phyloP scores from a whole-genome alignment of 768 basidiomycete genomes.

The Lanmaoa pseudosensibilis region DNA sequence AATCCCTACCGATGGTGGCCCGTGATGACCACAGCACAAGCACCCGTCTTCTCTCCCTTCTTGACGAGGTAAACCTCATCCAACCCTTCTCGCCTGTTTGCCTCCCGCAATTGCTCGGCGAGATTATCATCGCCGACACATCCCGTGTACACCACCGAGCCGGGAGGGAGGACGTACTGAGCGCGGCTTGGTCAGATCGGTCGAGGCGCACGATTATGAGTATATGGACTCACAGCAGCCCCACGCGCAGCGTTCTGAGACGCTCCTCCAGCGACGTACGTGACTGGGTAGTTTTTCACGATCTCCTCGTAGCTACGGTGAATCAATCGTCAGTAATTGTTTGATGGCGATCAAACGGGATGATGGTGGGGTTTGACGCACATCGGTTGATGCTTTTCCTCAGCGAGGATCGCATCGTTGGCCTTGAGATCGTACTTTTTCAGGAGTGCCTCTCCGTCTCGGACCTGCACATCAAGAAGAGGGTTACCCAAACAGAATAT shows the following conservation, averaged over 20 bases:
- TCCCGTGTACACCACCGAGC: constrained; percentile 91
- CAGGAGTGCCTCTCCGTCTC: constrained; percentile 77
- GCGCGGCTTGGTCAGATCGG: not conserved
- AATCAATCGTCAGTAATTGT: not conserved
- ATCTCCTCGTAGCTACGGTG: constrained; percentile 81
- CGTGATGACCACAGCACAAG: constrained; percentile 94
- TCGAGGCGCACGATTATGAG: not conserved
- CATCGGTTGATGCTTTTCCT: constrained; percentile 86
- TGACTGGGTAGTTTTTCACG: constrained; percentile 68
- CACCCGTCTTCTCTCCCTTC: constrained; percentile 86
- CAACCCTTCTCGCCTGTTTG: constrained; percentile 92
- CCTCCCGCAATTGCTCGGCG: constrained; percentile 81
- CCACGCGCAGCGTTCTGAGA: constrained; percentile 96
- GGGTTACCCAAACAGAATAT: constrained; percentile 96
- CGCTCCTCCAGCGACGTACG: constrained; percentile 96
- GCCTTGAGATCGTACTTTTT: constrained; percentile 88
- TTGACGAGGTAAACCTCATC: constrained; percentile 87
- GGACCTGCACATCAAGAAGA: constrained; percentile 94
- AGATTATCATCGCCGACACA: constrained; percentile 94
- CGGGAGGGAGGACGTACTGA: constrained; percentile 86
- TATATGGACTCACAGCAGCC: constrained; percentile 73
- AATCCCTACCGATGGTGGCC: constrained; percentile 77
- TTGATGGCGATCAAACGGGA: not conserved
- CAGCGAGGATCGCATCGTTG: constrained; percentile 95
- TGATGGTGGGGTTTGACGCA: constrained; percentile 29